Conservation (phyloP, 1,284 basidiomycete species). For the Moesziomyces aphidis region DNA sequence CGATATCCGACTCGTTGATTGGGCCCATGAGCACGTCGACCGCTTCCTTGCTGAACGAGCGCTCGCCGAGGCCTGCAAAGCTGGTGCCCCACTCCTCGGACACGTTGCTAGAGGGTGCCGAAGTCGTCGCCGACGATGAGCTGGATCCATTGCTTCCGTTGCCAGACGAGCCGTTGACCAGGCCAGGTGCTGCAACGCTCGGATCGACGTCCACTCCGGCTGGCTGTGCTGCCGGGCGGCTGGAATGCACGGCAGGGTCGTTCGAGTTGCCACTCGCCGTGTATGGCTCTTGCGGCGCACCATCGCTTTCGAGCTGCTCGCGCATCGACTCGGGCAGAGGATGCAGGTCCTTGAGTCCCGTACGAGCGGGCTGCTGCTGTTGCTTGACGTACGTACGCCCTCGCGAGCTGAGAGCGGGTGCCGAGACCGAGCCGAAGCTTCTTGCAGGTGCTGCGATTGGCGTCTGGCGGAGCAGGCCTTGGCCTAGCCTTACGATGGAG, state of each 20-base stretch:
- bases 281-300: slow-evolving; percentile 34
- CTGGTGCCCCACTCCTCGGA: slow-evolving; percentile 82
- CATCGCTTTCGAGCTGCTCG: slow-evolving; percentile 38
- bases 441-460: slow-evolving; percentile 8
- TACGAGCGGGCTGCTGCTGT: slow-evolving; percentile 27
- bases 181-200: slow-evolving; percentile 44
- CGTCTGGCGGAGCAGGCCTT: slow-evolving; percentile 11
- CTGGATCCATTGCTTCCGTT: slow-evolving; percentile 9
- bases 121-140: slow-evolving; percentile 6
- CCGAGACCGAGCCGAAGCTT: slow-evolving; percentile 21
- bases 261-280: slow-evolving; percentile 50
- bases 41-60: slow-evolving; percentile 82
- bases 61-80: slow-evolving; percentile 82
- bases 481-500: slow-evolving; percentile 5
- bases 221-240: slow-evolving; percentile 44
- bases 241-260: slow-evolving; percentile 51
- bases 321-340: slow-evolving; percentile 44
- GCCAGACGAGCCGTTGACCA: slow-evolving; percentile 18
- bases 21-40: slow-evolving; percentile 81
- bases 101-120: slow-evolving; percentile 21
- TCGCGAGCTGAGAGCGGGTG: slow-evolving; percentile 31
- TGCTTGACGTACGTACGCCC: slow-evolving; percentile 16
- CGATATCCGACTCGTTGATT: slow-evolving; percentile 82
- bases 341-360: slow-evolving; percentile 42
- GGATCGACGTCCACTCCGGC: slow-evolving; percentile 39